Evolutionary conservation across 345 rosid genomes (phyloP).

Genomic region (Rhodamnia argentea): DNA sequence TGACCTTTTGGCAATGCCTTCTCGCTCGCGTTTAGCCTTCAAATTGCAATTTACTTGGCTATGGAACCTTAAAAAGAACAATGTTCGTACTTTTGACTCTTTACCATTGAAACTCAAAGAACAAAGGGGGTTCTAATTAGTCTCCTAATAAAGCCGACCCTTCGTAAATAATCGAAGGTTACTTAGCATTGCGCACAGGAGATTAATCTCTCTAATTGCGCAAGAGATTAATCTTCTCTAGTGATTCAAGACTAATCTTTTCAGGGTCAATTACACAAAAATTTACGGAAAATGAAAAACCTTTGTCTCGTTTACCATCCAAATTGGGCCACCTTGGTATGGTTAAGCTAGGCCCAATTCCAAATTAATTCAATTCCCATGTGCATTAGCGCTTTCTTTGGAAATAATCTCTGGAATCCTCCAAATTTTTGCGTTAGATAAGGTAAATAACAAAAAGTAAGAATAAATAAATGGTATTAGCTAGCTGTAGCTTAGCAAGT

Average conservation of each 20-base stretch:
- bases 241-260: not conserved
- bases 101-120: not conserved
- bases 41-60: not conserved
- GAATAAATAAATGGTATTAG: not conserved
- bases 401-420: not conserved
- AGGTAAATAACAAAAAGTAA: not conserved
- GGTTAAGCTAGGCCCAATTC: not conserved
- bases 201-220: not conserved
- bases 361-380: not conserved
- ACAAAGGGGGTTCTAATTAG: not conserved
- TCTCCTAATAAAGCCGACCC: too few relatives aligned
- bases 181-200: not conserved
- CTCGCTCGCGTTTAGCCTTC: not conserved
- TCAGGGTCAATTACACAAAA: not conserved
- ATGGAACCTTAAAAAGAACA: not conserved
- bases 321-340: not conserved
- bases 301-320: not conserved
- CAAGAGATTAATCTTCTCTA: not conserved
- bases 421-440: not conserved
- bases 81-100: not conserved
- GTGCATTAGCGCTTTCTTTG: not conserved
- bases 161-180: not conserved
- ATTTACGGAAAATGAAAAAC: not conserved
- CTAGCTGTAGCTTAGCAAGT: not conserved
- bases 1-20: not conserved